Conservation (phyloP, 257 asterid species). For the Capsicum pubescens region DNA sequence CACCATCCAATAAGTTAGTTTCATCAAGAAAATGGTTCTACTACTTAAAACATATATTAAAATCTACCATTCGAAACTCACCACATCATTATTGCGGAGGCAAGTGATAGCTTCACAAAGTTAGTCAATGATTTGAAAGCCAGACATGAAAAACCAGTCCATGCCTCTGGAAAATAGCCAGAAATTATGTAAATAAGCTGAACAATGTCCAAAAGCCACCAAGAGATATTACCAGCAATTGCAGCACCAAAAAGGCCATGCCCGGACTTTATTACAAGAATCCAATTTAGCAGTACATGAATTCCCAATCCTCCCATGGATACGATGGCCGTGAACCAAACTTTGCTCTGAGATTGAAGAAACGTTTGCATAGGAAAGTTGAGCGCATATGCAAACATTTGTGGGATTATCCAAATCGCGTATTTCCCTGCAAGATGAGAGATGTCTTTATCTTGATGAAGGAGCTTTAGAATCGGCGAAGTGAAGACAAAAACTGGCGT, state of each 20-base stretch:
- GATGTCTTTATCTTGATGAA: constrained; percentile 56
- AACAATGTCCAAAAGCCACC: constrained; percentile 66
- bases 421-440: constrained; percentile 57
- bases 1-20: neutral
- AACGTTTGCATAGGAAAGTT: constrained; percentile 65
- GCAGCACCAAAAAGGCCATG: constrained; percentile 66
- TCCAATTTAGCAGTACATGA: constrained; percentile 56
- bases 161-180: constrained; percentile 56
- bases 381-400: constrained; percentile 65
- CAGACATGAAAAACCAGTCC: constrained; percentile 59
- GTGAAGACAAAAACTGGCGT: constrained; percentile 54
- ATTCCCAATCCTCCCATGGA: constrained; percentile 46
- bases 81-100: constrained; percentile 72
- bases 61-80: constrained; percentile 28
- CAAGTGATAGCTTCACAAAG: constrained; percentile 52
- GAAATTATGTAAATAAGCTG: constrained; percentile 50
- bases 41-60: neutral
- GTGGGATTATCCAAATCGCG: constrained; percentile 70
- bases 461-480: constrained; percentile 41
- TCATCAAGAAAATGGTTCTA: neutral
- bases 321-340: constrained; percentile 62
- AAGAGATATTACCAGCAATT: constrained; percentile 52
- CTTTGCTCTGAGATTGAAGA: constrained; percentile 68
- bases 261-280: constrained; percentile 52
- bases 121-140: constrained; percentile 56